Evolutionary conservation across 2,329 filamentous ascomycete species (phyloP).

Genomic region (Coleophoma eucalyptorum): DNA sequence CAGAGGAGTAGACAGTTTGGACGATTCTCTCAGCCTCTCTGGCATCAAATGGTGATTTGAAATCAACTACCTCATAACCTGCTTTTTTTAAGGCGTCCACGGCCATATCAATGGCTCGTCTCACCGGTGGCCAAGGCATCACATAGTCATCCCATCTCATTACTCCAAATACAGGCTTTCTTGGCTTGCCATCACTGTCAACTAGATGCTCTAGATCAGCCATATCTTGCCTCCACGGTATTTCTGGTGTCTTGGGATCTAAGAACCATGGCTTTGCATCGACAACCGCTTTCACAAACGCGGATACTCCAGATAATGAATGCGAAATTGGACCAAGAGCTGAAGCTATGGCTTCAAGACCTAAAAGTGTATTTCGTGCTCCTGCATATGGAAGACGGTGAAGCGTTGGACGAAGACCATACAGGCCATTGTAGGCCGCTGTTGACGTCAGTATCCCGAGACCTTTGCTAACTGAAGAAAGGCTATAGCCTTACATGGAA

Average conservation of each 20-base stretch:
- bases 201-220: constrained; percentile 9
- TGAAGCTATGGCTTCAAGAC: constrained; percentile 26
- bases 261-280: constrained; percentile 23
- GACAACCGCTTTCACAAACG: constrained; percentile 26
- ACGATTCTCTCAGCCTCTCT: neutral
- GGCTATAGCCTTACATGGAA: neutral
- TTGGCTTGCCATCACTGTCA: constrained; percentile 17
- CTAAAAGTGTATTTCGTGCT: constrained; percentile 21
- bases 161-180: constrained; percentile 46
- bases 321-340: constrained; percentile 27
- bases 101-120: constrained; percentile 21
- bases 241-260: constrained; percentile 27
- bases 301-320: constrained; percentile 22
- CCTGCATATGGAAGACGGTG: constrained; percentile 25
- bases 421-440: constrained; percentile 25
- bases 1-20: neutral
- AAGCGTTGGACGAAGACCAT: constrained; percentile 4
- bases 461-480: neutral
- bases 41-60: neutral
- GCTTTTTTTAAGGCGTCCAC: constrained; percentile 18
- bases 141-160: constrained; percentile 31
- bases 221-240: constrained; percentile 37
- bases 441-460: neutral
- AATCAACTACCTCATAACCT: constrained; percentile 23
- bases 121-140: constrained; percentile 32